These are phyloP conservation scores for Priceomyces haplophilus DNA, from an alignment of 805 yeast species.

Conservation along the genomic window DNA sequence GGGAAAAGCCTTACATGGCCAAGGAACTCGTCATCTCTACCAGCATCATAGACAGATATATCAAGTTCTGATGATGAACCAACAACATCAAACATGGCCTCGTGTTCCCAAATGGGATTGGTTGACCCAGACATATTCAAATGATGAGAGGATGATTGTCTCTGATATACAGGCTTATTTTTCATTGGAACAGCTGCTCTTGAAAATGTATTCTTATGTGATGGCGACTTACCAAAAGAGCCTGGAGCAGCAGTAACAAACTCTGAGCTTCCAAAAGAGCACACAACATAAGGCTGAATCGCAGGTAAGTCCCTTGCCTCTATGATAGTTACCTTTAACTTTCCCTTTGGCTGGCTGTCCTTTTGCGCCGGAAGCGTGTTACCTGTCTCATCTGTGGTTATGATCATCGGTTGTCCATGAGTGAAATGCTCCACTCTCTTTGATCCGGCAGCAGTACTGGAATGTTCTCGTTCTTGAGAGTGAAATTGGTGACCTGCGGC, in stretches of 20 bases:
- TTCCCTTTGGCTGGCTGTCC: conserved; percentile 65
- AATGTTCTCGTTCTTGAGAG: conserved; percentile 10
- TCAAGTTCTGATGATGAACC: conserved; percentile 82
- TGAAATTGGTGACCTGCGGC: conserved; percentile 9
- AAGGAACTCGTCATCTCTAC: conserved; percentile 74
- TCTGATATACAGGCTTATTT: conserved; percentile 36
- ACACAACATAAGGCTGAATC: conserved; percentile 84
- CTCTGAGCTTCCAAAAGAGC: conserved; percentile 89
- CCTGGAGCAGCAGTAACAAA: conserved; percentile 81
- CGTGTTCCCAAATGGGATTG: conserved; percentile 88
- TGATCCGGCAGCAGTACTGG: neutral
- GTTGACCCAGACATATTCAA: conserved; percentile 27
- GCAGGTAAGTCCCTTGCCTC: conserved; percentile 69
- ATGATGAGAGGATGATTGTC: conserved; percentile 38
- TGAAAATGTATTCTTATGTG: conserved; percentile 6
- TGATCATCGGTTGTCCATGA: conserved; percentile 24
- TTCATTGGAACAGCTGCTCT: conserved; percentile 15
- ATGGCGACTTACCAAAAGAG: conserved; percentile 33
- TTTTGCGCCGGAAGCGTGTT: conserved; percentile 25
- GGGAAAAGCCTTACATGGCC: conserved; percentile 83
- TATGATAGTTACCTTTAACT: conserved; percentile 72
- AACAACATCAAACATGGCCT: conserved; percentile 87
- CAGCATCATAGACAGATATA: conserved; percentile 86
- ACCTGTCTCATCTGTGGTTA: conserved; percentile 42
- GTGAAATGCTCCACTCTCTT: conserved; percentile 5